These are phyloP conservation scores for Aureobasidium uvarum DNA, from an alignment of 2,329 filamentous ascomycete genomes.

Conservation along the genomic window DNA sequence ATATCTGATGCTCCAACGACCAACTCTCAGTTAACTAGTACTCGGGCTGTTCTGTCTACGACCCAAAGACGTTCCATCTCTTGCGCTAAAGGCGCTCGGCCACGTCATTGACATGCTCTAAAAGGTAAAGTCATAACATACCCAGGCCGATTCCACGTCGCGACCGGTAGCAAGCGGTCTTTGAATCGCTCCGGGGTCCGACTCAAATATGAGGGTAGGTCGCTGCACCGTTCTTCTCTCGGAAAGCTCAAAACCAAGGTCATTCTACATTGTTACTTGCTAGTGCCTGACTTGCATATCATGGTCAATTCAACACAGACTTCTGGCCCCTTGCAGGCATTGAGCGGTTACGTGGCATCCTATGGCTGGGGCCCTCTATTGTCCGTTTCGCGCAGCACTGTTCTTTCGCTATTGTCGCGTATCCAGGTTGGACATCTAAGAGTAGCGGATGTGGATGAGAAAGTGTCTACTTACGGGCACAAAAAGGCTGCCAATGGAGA, in stretches of 20 bases:
- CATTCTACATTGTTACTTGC: constrained; percentile 20
- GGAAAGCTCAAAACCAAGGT: background rate
- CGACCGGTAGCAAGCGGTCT: constrained; percentile 22
- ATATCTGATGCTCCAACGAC: background rate
- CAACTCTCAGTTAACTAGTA: background rate
- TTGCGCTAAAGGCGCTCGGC: constrained; percentile 15
- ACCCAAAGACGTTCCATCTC: constrained; percentile 3
- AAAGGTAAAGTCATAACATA: constrained; percentile 29
- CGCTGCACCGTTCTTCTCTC: background rate
- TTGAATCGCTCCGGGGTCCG: constrained; percentile 26
- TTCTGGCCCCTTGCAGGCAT: constrained; percentile 41
- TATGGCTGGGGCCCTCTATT: constrained; percentile 52
- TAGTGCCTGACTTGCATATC: constrained; percentile 22
- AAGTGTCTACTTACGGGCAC: constrained; percentile 45
- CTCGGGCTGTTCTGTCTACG: background rate
- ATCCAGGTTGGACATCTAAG: constrained; percentile 50
- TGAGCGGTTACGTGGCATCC: constrained; percentile 46
- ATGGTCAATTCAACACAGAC: constrained; percentile 41
- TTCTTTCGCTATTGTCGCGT: constrained; percentile 47
- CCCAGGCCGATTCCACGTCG: background rate
- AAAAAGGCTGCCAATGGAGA: constrained; percentile 31
- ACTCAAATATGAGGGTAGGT: constrained; percentile 16
- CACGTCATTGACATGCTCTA: constrained; percentile 30
- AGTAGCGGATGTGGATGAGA: constrained; percentile 46
- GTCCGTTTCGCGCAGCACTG: constrained; percentile 46